These are phyloP conservation scores for Fremontodendron californicum DNA, from an alignment of 345 rosid species.

Conservation along the genomic window DNA sequence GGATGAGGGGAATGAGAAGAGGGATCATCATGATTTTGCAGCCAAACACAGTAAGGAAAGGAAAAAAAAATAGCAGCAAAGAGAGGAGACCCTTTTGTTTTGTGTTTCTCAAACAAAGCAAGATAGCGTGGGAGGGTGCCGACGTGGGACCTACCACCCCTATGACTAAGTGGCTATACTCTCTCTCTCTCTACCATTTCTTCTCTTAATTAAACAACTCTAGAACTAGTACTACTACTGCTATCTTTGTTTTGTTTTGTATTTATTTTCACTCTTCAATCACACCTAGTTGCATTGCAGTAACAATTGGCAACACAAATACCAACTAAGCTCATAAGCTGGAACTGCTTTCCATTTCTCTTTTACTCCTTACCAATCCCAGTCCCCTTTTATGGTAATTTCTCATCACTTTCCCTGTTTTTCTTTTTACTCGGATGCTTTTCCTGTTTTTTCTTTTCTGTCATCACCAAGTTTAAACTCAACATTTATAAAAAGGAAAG, in stretches of 20 bases:
- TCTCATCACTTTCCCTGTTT: background rate
- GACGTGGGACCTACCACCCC: background rate
- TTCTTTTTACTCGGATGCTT: background rate
- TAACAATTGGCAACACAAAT: too few relatives aligned
- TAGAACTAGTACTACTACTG: too few relatives aligned
- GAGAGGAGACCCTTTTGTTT: background rate
- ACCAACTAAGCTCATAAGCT: too few relatives aligned
- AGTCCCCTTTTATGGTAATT: background rate
- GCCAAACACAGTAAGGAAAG: slow-evolving; percentile 9
- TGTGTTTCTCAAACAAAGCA: background rate
- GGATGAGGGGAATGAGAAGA: background rate
- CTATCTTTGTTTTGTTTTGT: too few relatives aligned
- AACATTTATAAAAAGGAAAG: background rate
- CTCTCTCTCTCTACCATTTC: too few relatives aligned
- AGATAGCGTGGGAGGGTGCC: too few relatives aligned
- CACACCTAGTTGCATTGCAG: too few relatives aligned
- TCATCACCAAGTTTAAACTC: background rate
- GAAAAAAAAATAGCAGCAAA: background rate
- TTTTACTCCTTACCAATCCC: background rate
- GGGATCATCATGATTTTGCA: background rate
- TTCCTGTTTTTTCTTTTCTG: background rate
- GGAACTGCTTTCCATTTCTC: background rate
- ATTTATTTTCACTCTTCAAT: too few relatives aligned
- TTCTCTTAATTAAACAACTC: background rate
- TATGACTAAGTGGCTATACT: too few relatives aligned